Evolutionary conservation across 306 rosid species (phyloP), one percentile per base, ranked within the genome.

Genomic region (Vigna unguiculata): DNA sequence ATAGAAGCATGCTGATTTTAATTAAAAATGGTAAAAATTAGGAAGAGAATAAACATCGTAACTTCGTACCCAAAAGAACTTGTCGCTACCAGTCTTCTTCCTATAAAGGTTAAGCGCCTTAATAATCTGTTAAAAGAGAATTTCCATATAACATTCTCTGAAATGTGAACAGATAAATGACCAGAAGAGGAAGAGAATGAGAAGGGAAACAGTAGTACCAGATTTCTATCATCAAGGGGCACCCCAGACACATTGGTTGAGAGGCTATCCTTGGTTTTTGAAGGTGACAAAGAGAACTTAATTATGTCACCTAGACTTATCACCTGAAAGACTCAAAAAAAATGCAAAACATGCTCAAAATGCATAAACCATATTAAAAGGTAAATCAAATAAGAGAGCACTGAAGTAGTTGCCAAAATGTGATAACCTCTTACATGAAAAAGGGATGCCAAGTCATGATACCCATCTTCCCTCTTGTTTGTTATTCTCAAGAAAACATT

Each of bases 21-120:
- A 24, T 53, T 65, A 53, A 62, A 21, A 57, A 36, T 5, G 61
- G 38, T 32, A 57, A 67, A 10, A 67, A 38, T 5, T 1, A 25
- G 11, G 74, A 48, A 49, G 57, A 30, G 41, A 30, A 58, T 34
- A 78, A 19, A 36, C 19, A 17, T 17, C 8, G 25, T 41, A 66
- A 16, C 45, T 59, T 59, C 97, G 74, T 86, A 95, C 98, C 98
- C 97, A 95, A 81, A 95, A 95, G 89, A 80, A 90, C 12, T 92
- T 87, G 63, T 87, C 76, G 60, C 89, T 83, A 51, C 97, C 91
- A 0, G 98, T 92, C 86, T 95, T 95, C 82, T 90, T 87, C 87
- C 98, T 85, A 84, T 90, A 95, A 72, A 95, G 97, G 79, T 95
- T 89, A 78, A 95, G 98, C 5, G 98, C 98, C 90, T 89, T 95